Conservation (phyloP, 192 early-diverging fungal genomes). For the Backusella mclennaniae region DNA sequence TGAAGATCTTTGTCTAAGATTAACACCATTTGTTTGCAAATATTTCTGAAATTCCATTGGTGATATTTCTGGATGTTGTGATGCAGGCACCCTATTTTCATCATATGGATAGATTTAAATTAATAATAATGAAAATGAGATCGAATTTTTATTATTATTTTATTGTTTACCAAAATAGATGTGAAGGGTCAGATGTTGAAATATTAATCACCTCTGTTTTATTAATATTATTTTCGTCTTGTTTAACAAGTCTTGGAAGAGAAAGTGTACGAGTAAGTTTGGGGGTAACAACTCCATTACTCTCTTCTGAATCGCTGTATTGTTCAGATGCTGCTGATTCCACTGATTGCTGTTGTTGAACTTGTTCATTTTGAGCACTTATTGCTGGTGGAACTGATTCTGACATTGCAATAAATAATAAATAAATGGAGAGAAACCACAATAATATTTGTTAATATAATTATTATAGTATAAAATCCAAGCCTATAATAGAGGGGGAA, state of each 20-base stretch:
- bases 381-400: neutral
- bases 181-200: conserved; percentile 21
- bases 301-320: neutral
- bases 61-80: conserved; percentile 27
- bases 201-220: conserved; percentile 25
- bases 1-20: neutral
- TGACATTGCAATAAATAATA: neutral
- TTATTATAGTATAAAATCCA: neutral
- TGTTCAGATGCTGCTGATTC: neutral
- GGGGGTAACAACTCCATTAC: neutral
- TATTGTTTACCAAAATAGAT: conserved; percentile 25
- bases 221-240: neutral
- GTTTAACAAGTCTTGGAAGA: conserved; percentile 12
- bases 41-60: conserved; percentile 29
- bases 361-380: neutral
- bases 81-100: conserved; percentile 25
- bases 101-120: neutral
- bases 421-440: neutral
- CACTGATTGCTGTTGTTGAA: neutral
- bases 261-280: conserved; percentile 5
- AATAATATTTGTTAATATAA: neutral
- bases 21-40: conserved; percentile 20
- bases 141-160: neutral
- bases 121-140: neutral
- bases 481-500: neutral